Percentiles rank a stretch among this genome's conserved stretches.
Evolutionary conservation across 163 green algal genomes (phyloP).

Genomic region (Chlamydomonas reinhardtii): DNA sequence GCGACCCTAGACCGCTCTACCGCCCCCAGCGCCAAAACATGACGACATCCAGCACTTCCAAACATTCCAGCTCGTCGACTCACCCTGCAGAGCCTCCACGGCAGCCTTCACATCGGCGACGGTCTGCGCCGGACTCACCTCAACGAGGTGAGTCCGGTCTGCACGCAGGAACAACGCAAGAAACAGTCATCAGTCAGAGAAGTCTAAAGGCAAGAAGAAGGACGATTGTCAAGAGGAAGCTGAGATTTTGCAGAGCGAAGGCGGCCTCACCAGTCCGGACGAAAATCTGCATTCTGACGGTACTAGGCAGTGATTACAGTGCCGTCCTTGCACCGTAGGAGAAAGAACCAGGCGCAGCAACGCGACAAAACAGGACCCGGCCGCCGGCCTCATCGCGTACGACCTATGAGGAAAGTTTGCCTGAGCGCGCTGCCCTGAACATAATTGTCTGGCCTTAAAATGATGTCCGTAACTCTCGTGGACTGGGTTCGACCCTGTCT

Average conservation of each 20-base stretch:
- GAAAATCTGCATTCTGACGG: conserved; percentile 89
- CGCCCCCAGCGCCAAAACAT: too few species aligned
- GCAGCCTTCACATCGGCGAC: conserved; percentile 88
- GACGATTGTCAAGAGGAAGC: neutral
- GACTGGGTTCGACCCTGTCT: too few species aligned
- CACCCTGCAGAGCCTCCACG: conserved; percentile 84
- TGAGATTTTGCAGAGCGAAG: neutral
- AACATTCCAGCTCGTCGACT: conserved; percentile 3
- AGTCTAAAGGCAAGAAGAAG: neutral
- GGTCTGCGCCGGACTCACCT: conserved; percentile 79
- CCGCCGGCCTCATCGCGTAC: neutral
- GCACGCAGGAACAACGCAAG: conserved; percentile 49
- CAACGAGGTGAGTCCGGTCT: conserved; percentile 90
- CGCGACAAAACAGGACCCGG: neutral
- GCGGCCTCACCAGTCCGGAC: conserved; percentile 80
- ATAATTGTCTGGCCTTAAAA: too few species aligned
- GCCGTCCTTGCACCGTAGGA: conserved; percentile 59
- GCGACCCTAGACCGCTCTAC: too few species aligned
- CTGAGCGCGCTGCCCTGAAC: too few species aligned
- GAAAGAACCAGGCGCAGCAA: neutral
- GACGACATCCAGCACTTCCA: neutral
- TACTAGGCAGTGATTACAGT: conserved; percentile 56
- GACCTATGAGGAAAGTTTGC: too few species aligned
- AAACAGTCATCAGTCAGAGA: neutral
- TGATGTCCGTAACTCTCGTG: too few species aligned